These are phyloP conservation scores for Artomyces pyxidatus DNA, from an alignment of 768 basidiomycete species.

Conservation along the genomic window DNA sequence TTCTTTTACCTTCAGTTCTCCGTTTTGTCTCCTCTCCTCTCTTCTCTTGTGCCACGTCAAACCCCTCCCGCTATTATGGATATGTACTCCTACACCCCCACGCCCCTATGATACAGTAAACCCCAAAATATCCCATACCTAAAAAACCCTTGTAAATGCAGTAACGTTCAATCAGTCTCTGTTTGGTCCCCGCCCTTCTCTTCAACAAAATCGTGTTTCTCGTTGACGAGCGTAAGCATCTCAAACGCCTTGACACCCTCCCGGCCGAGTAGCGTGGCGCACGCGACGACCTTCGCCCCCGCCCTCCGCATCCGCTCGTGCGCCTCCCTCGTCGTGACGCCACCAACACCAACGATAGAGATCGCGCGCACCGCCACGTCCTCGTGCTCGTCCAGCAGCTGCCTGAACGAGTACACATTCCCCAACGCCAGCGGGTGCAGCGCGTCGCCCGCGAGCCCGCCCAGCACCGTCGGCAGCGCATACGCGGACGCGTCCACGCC, in stretches of 20 bases:
- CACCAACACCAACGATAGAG: slow-evolving; percentile 73
- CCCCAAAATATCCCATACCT: neutral
- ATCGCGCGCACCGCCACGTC: slow-evolving; percentile 39
- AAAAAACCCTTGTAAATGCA: neutral
- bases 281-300: slow-evolving; percentile 67
- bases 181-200: slow-evolving; percentile 1
- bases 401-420: slow-evolving; percentile 58
- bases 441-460: slow-evolving; percentile 71
- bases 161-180: neutral
- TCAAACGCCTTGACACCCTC: slow-evolving; percentile 34
- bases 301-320: slow-evolving; percentile 62
- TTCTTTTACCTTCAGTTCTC: too few species aligned
- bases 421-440: slow-evolving; percentile 74
- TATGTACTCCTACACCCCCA: neutral
- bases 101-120: slow-evolving; percentile 7
- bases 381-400: slow-evolving; percentile 37
- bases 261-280: slow-evolving; percentile 42
- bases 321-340: slow-evolving; percentile 56
- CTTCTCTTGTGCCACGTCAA: neutral
- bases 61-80: too few species aligned
- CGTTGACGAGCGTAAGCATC: slow-evolving; percentile 9
- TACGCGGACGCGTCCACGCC: slow-evolving; percentile 21
- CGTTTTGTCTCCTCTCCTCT: too few species aligned
- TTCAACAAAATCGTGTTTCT: neutral
- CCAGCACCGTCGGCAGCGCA: slow-evolving; percentile 57